Base-by-base conservation (phyloP, 2,329 filamentous ascomycete species). In the Fusarium sp. region DNA sequence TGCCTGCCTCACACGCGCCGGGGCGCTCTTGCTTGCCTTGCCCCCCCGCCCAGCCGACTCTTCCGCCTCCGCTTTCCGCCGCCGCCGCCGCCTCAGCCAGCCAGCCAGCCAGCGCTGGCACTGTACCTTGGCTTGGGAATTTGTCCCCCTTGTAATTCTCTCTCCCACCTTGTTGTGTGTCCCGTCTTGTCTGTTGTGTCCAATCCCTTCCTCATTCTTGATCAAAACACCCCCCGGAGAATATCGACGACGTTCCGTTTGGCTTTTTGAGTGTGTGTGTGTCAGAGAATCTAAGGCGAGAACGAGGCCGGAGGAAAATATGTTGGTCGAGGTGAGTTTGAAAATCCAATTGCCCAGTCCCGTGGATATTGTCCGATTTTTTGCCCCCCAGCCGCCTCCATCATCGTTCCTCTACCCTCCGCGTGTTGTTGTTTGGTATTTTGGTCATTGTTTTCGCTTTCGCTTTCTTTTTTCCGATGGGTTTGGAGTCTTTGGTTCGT, bases 281-380 rank as follows among this genome's bases (percentile, higher is more conserved):
- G 57, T 64, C 65, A 22, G 31, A 22, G 29, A 20, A 45, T 22
- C 34, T n/a, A 52, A 52, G 24, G 47, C 47, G 14, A 47, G 42
- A 13, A 40, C 60, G 35, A 62, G 50, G 54, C 13, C n/a, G 34
- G 64, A 69, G 68, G 47, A 57, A 24, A 72, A 74, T 63, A 82
- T 83, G 81, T 79, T 83, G 80, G 80, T 82, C 66, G 81, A 83
- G 77, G 81, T 83, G 76, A 81, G 81, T 82, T 9, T 67, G 62
- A 67, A 74, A 74, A 64, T 52, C 62, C 61, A 63, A 62, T 63
- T 70, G 62, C 67, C 45, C 24, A 5, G 20, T 40, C 35, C 37
- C 34, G 52, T 68, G 18, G 63, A 56, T 66, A 24, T 47, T 70
- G 45, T 60, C 31, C 54, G 24, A 63, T 40, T 64, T 66, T 71